phyloP scores from a whole-genome alignment of 2,329 filamentous ascomycete genomes.

The Aspergillus ustus region DNA sequence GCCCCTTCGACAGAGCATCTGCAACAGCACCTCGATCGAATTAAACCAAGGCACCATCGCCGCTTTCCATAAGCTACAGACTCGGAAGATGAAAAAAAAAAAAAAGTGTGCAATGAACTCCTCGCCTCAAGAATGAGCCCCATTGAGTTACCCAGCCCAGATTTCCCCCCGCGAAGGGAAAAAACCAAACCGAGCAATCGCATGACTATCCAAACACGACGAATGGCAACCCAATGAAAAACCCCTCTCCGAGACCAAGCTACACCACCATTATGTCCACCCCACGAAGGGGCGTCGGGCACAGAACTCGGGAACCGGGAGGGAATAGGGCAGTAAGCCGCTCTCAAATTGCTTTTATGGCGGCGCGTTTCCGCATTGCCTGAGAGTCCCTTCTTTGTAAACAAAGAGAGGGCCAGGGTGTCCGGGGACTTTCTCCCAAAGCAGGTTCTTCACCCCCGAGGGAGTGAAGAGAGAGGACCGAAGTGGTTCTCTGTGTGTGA shows the following conservation, averaged over 20 bases:
- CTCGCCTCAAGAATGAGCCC: conserved; percentile 99
- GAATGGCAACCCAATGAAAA: conserved; percentile 68
- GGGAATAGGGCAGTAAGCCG: conserved; percentile 73
- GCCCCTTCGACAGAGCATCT: conserved; percentile 72
- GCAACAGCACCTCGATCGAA: conserved; percentile 37
- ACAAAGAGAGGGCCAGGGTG: conserved; percentile 59
- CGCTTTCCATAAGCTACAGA: conserved; percentile 62
- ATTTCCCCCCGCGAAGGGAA: conserved; percentile 17
- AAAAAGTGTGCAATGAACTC: conserved; percentile 61
- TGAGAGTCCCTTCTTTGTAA: conserved; percentile 41
- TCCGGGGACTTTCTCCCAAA: conserved; percentile 99
- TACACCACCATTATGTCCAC: conserved; percentile 43
- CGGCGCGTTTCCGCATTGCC: conserved; percentile 94
- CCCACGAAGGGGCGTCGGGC: conserved; percentile 52
- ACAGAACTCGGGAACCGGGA: conserved; percentile 51
- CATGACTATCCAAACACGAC: conserved; percentile 97
- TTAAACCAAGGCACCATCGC: conserved; percentile 35
- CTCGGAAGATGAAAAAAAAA: conserved; percentile 43
- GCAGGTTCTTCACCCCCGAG: conserved; percentile 53
- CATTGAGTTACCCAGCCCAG: conserved; percentile 88
- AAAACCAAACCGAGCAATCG: conserved; percentile 72
- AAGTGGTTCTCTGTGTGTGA: conserved; percentile 77
- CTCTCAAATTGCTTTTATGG: conserved; percentile 91
- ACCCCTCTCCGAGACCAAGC: conserved; percentile 42
- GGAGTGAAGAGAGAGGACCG: conserved; percentile 47